These are phyloP conservation scores for Russula dissimulans DNA, from an alignment of 768 basidiomycete genomes.

Conservation along the genomic window DNA sequence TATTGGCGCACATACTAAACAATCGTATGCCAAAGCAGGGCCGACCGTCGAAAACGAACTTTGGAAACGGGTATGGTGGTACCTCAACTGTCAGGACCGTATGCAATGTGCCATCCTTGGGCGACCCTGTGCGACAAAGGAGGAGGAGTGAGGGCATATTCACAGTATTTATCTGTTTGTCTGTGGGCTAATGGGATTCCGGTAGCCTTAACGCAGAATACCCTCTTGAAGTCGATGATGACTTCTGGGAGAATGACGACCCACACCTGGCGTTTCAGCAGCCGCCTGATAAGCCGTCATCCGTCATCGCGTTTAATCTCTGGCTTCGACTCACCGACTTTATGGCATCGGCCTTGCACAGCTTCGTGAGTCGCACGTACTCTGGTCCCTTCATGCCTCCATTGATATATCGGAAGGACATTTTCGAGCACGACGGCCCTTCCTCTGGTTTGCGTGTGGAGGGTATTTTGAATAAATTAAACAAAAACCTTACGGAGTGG, in stretches of 20 bases:
- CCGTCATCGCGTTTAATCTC: conserved; percentile 33
- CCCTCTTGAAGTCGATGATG: conserved; percentile 48
- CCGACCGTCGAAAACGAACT: conserved; percentile 37
- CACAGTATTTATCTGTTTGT: neutral
- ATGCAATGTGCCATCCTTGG: conserved; percentile 45
- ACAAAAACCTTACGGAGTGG: conserved; percentile 35
- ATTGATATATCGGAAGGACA: conserved; percentile 1
- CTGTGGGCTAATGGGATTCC: neutral
- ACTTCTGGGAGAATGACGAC: conserved; percentile 41
- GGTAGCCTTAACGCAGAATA: conserved; percentile 39
- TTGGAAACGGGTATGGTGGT: conserved; percentile 47
- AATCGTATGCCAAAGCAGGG: conserved; percentile 24
- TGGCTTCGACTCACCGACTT: conserved; percentile 40
- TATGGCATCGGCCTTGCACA: conserved; percentile 35
- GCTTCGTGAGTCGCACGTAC: conserved; percentile 30
- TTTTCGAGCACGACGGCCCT: neutral
- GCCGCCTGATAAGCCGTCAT: conserved; percentile 35
- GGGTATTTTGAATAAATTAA: conserved; percentile 35
- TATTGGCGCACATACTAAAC: conserved; percentile 39
- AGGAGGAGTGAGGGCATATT: conserved; percentile 51
- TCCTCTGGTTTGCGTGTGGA: conserved; percentile 21
- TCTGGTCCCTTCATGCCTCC: neutral
- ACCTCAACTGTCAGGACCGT: conserved; percentile 51
- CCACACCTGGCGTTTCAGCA: conserved; percentile 36
- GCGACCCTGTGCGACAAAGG: conserved; percentile 44